phyloP scores from a whole-genome alignment of 148 eudicot species.

The Cornus kousa region DNA sequence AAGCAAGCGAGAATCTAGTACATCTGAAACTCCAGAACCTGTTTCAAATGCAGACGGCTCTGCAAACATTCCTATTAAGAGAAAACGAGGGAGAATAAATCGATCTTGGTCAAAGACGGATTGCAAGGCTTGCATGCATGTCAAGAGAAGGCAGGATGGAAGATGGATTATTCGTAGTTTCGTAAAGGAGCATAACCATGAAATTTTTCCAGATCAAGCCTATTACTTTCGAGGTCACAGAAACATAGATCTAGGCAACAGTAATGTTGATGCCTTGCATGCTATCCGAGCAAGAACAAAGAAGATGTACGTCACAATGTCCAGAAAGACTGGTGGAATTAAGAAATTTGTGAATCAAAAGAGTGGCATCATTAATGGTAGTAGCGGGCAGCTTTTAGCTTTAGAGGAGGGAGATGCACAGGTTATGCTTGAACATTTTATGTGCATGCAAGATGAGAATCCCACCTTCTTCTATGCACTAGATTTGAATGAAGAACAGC shows the following conservation, averaged over 20 bases:
- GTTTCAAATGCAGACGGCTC: slow-evolving; percentile 7
- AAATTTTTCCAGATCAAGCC: slow-evolving; percentile 56
- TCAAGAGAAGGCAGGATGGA: slow-evolving; percentile 61
- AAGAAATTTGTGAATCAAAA: slow-evolving; percentile 25
- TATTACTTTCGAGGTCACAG: slow-evolving; percentile 45
- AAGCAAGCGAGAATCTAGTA: slow-evolving; percentile 40
- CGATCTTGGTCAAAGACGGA: slow-evolving; percentile 52
- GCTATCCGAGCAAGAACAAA: slow-evolving; percentile 48
- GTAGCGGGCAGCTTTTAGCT: slow-evolving; percentile 34
- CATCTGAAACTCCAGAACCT: slow-evolving; percentile 13
- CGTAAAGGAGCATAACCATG: slow-evolving; percentile 36
- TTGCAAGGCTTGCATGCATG: slow-evolving; percentile 85
- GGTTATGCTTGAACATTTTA: slow-evolving; percentile 45
- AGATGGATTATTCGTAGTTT: slow-evolving; percentile 52
- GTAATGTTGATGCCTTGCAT: slow-evolving; percentile 41
- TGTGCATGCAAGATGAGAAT: slow-evolving; percentile 44
- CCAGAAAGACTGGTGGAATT: slow-evolving; percentile 14
- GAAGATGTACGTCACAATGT: slow-evolving; percentile 24
- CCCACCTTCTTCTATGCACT: slow-evolving; percentile 47
- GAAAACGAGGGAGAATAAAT: slow-evolving; percentile 26
- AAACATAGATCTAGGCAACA: slow-evolving; percentile 39
- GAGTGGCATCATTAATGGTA: slow-evolving; percentile 20
- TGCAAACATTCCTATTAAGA: slow-evolving; percentile 15
- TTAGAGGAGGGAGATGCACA: slow-evolving; percentile 56
- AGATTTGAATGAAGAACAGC: slow-evolving; percentile 44